Percentiles rank a stretch among this genome's conserved stretches.
phyloP scores from a whole-genome alignment of 1,284 basidiomycete genomes.

The Sporisorium reilianum region DNA sequence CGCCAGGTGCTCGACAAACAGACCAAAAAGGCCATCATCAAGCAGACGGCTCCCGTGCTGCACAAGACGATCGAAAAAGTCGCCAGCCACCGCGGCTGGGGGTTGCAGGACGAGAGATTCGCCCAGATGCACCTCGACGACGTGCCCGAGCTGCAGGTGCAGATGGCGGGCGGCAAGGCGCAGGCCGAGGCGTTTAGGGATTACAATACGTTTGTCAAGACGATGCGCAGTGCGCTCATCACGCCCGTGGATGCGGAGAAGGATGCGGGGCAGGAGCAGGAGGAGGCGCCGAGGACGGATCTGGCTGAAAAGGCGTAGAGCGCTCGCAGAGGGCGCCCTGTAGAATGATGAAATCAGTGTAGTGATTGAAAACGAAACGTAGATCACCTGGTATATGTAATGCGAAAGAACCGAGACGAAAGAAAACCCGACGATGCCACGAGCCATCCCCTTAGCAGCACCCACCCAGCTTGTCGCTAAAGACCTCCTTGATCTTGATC shows the following conservation, averaged over 20 bases:
- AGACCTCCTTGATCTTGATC: conserved; percentile 45
- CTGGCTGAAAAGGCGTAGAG: conserved; percentile 15
- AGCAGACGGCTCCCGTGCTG: conserved; percentile 24
- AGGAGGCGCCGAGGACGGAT: conserved; percentile 8
- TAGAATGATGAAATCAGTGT: background rate
- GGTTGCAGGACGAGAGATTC: conserved; percentile 31
- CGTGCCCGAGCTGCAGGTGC: background rate
- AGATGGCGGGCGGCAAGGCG: background rate
- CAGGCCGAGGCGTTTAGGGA: conserved; percentile 23
- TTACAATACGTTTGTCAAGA: conserved; percentile 48
- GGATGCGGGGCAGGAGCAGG: conserved; percentile 15
- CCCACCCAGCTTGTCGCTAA: conserved; percentile 44
- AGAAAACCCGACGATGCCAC: background rate
- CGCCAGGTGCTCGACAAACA: conserved; percentile 12
- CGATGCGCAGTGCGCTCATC: conserved; percentile 35
- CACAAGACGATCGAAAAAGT: conserved; percentile 46
- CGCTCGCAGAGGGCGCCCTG: background rate
- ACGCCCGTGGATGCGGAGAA: conserved; percentile 16
- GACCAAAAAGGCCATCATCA: conserved; percentile 42
- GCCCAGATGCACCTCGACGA: conserved; percentile 16
- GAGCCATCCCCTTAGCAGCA: conserved; percentile 26
- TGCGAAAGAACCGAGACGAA: background rate
- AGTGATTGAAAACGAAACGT: conserved; percentile 16
- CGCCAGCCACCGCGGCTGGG: conserved; percentile 35
- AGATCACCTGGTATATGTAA: conserved; percentile 34